Evolutionary conservation across 2,329 filamentous ascomycete species (phyloP).

Genomic region (Cercospora sojina): DNA sequence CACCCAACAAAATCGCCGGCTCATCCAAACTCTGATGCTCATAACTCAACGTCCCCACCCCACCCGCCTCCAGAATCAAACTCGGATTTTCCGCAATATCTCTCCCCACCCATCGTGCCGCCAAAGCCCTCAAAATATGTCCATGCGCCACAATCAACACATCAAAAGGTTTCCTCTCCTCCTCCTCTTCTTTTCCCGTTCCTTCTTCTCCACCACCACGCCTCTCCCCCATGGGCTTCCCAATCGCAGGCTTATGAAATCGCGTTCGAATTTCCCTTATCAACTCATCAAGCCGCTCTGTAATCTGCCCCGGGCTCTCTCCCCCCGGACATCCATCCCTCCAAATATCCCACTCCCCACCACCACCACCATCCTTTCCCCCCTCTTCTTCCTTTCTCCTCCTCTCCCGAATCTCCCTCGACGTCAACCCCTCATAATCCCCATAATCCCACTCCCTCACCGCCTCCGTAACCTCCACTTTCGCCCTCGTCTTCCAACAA

Average conservation of each 20-base stretch:
- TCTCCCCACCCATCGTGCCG: conserved; percentile 79
- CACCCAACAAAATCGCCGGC: conserved; percentile 53
- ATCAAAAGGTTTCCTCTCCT: conserved; percentile 46
- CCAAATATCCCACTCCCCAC: conserved; percentile 85
- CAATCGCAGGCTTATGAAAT: conserved; percentile 52
- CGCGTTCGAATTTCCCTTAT: conserved; percentile 69
- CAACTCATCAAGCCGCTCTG: conserved; percentile 68
- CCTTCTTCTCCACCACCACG: neutral
- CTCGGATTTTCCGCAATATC: conserved; percentile 71
- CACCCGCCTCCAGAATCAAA: conserved; percentile 71
- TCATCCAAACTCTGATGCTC: conserved; percentile 52
- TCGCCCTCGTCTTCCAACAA: conserved; percentile 40
- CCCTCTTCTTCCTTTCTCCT: conserved; percentile 46
- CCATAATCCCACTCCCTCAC: conserved; percentile 65
- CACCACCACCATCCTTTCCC: too few species aligned
- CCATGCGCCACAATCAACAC: conserved; percentile 84
- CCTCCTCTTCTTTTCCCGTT: neutral
- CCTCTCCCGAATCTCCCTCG: conserved; percentile 50
- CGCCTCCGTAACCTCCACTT: conserved; percentile 51
- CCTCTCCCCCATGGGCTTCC: conserved; percentile 44
- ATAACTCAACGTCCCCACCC: conserved; percentile 54
- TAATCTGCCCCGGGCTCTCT: conserved; percentile 68
- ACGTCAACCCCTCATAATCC: conserved; percentile 59
- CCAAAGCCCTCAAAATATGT: conserved; percentile 83
- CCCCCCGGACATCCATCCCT: conserved; percentile 80